Conservation (phyloP, 1,139 yeast species). For the Pichia sp. region DNA sequence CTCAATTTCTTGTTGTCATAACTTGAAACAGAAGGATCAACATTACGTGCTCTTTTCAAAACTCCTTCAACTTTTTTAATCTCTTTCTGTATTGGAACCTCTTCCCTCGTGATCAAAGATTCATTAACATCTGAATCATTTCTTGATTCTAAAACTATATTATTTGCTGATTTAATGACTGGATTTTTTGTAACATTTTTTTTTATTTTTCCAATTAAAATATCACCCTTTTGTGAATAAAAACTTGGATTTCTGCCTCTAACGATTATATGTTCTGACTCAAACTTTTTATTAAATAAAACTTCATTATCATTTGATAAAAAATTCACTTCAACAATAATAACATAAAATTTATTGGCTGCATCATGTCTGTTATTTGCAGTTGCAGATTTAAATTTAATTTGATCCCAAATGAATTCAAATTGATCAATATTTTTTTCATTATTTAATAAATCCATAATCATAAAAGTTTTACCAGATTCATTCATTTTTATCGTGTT, state of each 20-base stretch:
- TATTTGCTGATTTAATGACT: conserved; percentile 20
- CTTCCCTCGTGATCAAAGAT: too few species aligned
- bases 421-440: background rate
- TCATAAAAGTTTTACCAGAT: background rate
- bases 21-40: too few species aligned
- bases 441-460: background rate
- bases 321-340: conserved; percentile 12
- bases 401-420: conserved; percentile 13
- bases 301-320: conserved; percentile 1
- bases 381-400: conserved; percentile 14
- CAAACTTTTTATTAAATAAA: conserved; percentile 3
- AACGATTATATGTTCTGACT: conserved; percentile 37
- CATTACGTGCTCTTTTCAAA: too few species aligned
- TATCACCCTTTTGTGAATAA: conserved; percentile 40
- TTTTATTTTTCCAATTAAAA: conserved; percentile 29
- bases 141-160: background rate
- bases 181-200: conserved; percentile 17
- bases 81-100: too few species aligned
- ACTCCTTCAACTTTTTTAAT: too few species aligned
- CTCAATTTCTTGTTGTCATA: too few species aligned
- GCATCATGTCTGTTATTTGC: conserved; percentile 16
- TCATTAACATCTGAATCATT: too few species aligned
- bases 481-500: background rate
- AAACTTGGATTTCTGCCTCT: conserved; percentile 47
- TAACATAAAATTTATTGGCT: conserved; percentile 8